Conservation (phyloP, 768 basidiomycete species). For the Flagelloscypha sp. region DNA sequence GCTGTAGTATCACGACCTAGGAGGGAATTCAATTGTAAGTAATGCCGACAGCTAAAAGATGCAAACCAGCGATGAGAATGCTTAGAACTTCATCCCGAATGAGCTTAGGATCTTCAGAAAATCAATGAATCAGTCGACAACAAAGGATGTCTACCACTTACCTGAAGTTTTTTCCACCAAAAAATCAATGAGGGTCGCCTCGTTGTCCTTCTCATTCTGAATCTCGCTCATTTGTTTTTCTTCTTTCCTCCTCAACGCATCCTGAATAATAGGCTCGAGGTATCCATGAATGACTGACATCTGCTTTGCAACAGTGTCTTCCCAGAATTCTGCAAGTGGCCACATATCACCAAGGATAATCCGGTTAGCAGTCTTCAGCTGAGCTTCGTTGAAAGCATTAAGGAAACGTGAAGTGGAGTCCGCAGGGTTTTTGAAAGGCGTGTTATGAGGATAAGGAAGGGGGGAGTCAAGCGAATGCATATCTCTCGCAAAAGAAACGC, state of each 20-base stretch:
- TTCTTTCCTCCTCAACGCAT: slow-evolving; percentile 35
- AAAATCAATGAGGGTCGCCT: slow-evolving; percentile 42
- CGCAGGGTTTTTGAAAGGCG: slow-evolving; percentile 13
- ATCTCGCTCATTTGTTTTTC: slow-evolving; percentile 9
- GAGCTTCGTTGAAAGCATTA: slow-evolving; percentile 41
- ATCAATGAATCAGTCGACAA: slow-evolving; percentile 2
- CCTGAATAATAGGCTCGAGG: slow-evolving; percentile 43
- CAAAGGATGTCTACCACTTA: slow-evolving; percentile 10
- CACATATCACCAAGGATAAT: slow-evolving; percentile 35
- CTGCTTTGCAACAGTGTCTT: slow-evolving; percentile 35
- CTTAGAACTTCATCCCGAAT: no score
- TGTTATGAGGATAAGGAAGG: slow-evolving; percentile 37
- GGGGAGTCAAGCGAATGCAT: slow-evolving; percentile 38
- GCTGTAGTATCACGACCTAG: slow-evolving; percentile 26
- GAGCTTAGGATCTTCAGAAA: no score
- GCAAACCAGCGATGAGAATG: slow-evolving; percentile 8
- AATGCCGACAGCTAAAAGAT: no score
- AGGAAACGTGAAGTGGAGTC: slow-evolving; percentile 33
- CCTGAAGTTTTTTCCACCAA: slow-evolving; percentile 45
- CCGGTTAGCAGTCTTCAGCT: slow-evolving; percentile 31
- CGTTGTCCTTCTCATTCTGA: slow-evolving; percentile 11
- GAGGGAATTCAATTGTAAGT: no score
- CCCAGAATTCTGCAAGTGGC: slow-evolving; percentile 46
- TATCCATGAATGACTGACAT: slow-evolving; percentile 42
- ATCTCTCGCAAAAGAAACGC: slow-evolving; percentile 49